Conservation (phyloP, 306 rosid genomes). For the Citrullus colocynthis region DNA sequence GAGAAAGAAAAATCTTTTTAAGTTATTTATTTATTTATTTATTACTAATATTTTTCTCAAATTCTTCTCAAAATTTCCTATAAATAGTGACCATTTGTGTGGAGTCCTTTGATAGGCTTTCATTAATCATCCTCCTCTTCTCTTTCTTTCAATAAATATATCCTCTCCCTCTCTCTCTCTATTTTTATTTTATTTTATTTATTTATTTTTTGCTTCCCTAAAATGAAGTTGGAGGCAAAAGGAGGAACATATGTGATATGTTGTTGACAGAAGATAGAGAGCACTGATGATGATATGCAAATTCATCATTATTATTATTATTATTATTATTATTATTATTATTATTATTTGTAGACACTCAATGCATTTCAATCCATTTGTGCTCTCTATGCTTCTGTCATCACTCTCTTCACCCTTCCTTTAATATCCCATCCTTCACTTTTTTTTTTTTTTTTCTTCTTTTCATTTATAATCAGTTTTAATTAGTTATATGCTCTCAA, state of each 20-base stretch:
- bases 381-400: conserved; percentile 67
- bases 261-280: conserved; percentile 99
- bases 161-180: neutral
- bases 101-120: neutral
- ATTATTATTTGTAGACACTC: neutral
- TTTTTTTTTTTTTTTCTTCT: neutral
- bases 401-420: conserved; percentile 13
- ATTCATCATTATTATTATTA: neutral
- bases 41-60: neutral
- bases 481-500: no score
- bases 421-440: neutral
- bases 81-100: neutral
- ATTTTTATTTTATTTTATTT: neutral
- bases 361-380: conserved; percentile 39
- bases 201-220: neutral
- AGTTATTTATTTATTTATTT: neutral
- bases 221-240: neutral
- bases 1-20: neutral
- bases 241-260: conserved; percentile 19
- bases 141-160: neutral
- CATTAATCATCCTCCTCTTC: neutral
- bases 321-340: no score
- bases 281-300: conserved; percentile 75
- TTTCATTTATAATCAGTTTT: neutral
- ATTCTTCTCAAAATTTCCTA: conserved; percentile 1